A percentile compares a stretch with the other conserved stretches of the same genome.
Conservation (phyloP, 768 basidiomycete genomes). For the Candolleomyces aberdarensis region DNA sequence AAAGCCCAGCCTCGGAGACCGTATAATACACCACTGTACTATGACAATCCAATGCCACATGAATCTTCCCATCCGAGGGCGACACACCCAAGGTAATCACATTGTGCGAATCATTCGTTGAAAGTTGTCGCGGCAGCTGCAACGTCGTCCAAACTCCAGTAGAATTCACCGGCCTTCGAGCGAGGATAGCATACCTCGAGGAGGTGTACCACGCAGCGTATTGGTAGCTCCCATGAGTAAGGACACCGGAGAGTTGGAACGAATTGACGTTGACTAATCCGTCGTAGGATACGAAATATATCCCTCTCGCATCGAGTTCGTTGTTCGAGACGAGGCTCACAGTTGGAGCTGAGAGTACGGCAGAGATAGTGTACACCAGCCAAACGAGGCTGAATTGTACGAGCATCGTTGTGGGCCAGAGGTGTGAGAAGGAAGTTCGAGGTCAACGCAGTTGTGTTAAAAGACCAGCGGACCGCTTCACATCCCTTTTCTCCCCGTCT, state of each 20-base stretch:
- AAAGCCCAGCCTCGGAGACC: conserved; percentile 35
- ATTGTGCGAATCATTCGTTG: conserved; percentile 42
- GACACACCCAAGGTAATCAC: conserved; percentile 43
- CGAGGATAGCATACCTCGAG: conserved; percentile 35
- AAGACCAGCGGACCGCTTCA: too few species aligned
- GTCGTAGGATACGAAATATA: conserved; percentile 45
- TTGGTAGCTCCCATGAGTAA: conserved; percentile 38
- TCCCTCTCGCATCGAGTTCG: conserved; percentile 35
- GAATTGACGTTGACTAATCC: conserved; percentile 47
- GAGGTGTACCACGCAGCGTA: conserved; percentile 47
- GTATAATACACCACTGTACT: conserved; percentile 43
- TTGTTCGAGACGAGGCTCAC: conserved; percentile 38
- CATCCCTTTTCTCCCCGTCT: background rate
- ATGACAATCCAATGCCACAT: conserved; percentile 47
- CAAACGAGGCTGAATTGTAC: background rate
- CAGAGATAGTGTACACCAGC: background rate
- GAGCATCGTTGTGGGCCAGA: background rate
- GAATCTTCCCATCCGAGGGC: conserved; percentile 42
- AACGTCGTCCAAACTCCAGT: conserved; percentile 40
- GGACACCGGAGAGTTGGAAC: conserved; percentile 41
- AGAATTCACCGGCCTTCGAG: conserved; percentile 33
- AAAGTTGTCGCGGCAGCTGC: conserved; percentile 39
- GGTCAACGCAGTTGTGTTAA: too few species aligned
- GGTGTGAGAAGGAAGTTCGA: background rate
- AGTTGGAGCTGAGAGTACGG: conserved; percentile 30